Evolutionary conservation across 106 monocot genomes (phyloP).

Genomic region (Allium cepa): DNA sequence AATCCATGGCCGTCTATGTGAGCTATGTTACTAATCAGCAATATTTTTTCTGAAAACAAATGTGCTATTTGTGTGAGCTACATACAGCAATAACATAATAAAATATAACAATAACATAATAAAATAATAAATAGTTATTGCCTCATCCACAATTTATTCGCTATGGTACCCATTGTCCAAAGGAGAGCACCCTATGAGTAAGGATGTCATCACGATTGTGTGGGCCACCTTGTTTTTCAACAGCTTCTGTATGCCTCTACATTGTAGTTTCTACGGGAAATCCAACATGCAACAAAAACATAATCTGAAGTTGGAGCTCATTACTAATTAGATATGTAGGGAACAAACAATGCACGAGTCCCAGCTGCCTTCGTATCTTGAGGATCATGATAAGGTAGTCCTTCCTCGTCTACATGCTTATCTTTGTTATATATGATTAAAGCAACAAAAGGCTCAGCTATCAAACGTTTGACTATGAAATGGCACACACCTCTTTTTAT

Average conservation of each 20-base stretch:
- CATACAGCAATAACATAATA: too few species aligned
- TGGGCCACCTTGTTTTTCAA: slow-evolving; percentile 90
- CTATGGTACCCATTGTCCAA: background rate
- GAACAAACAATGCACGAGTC: slow-evolving; percentile 86
- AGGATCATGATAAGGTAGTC: slow-evolving; percentile 82
- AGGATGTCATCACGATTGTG: slow-evolving; percentile 92
- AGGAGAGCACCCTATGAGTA: slow-evolving; percentile 42
- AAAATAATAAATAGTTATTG: too few species aligned
- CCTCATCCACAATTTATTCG: too few species aligned
- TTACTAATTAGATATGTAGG: slow-evolving; percentile 63
- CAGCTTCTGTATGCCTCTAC: slow-evolving; percentile 80
- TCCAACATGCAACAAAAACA: slow-evolving; percentile 78
- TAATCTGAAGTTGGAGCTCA: slow-evolving; percentile 74
- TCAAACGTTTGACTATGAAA: slow-evolving; percentile 93
- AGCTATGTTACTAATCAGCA: too few species aligned
- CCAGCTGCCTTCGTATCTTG: slow-evolving; percentile 70
- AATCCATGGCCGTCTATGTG: too few species aligned
- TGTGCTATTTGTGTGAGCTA: too few species aligned
- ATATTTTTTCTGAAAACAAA: too few species aligned
- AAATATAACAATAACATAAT: too few species aligned
- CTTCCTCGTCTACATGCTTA: slow-evolving; percentile 93
- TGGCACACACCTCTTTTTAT: slow-evolving; percentile 96
- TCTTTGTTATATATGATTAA: slow-evolving; percentile 92
- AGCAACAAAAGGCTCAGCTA: slow-evolving; percentile 87
- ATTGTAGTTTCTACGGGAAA: slow-evolving; percentile 98